Evolutionary conservation across 768 basidiomycete species (phyloP).

Genomic region (Epithele typhae): DNA sequence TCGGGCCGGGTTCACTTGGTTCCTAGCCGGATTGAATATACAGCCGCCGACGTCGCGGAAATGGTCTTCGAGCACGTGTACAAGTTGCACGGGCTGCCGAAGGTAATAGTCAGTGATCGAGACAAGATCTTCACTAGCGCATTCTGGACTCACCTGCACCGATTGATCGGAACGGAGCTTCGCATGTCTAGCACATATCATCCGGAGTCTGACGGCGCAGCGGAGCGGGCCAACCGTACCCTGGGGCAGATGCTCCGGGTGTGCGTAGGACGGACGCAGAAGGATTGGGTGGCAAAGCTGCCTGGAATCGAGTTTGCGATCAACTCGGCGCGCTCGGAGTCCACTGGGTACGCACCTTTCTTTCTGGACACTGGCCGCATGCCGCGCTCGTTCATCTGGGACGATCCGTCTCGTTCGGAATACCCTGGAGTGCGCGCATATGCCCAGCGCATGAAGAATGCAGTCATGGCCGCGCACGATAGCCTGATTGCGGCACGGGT

Average conservation of each 20-base stretch:
- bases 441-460: too few relatives aligned
- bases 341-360: constrained; percentile 25
- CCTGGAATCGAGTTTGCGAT: constrained; percentile 36
- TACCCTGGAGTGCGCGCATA: constrained; percentile 20
- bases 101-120: constrained; percentile 24
- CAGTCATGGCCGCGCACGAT: too few relatives aligned
- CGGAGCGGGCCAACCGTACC: constrained; percentile 15
- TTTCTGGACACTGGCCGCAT: constrained; percentile 8
- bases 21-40: too few relatives aligned
- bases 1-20: too few relatives aligned
- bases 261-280: background rate
- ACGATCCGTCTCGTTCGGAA: background rate
- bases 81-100: too few relatives aligned
- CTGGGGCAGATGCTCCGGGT: constrained; percentile 12
- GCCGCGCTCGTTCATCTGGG: constrained; percentile 25
- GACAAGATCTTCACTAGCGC: constrained; percentile 29
- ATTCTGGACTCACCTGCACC: constrained; percentile 29
- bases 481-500: constrained; percentile 21
- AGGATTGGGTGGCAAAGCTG: constrained; percentile 12
- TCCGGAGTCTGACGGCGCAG: too few relatives aligned
- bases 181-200: constrained; percentile 19
- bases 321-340: constrained; percentile 25
- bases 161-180: constrained; percentile 15
- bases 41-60: too few relatives aligned
- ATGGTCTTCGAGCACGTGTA: too few relatives aligned